phyloP scores from a whole-genome alignment of 169 alveolate species.

The Perkinsus olseni region DNA sequence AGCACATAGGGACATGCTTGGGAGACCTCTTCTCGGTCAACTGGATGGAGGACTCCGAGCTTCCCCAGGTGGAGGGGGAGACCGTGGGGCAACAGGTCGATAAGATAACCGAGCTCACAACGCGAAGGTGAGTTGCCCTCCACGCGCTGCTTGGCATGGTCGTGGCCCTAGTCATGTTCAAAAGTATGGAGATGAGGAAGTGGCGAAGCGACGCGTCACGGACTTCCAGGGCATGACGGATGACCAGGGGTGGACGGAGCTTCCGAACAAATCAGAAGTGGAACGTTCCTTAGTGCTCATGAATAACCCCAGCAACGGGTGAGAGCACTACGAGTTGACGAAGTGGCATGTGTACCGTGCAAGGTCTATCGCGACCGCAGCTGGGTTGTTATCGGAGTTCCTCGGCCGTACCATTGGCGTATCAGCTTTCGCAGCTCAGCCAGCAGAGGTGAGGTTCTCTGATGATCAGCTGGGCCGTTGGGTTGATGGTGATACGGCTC shows the following conservation, averaged over 20 bases:
- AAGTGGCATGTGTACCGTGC: neutral
- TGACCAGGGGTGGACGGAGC: neutral
- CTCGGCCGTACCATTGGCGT: neutral
- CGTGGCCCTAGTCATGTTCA: conserved; percentile 28
- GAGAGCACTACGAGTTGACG: no score
- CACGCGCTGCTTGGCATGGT: neutral
- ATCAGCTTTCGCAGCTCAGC: neutral
- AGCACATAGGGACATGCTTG: conserved; percentile 55
- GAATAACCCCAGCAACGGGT: no score
- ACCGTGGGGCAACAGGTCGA: conserved; percentile 53
- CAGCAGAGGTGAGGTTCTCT: neutral
- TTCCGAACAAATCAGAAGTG: neutral
- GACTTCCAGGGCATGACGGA: neutral
- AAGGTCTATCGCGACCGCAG: neutral
- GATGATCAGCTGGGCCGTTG: neutral
- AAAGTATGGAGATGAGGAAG: conserved; percentile 50
- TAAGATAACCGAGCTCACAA: conserved; percentile 30
- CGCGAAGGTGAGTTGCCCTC: conserved; percentile 16
- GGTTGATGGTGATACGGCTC: neutral
- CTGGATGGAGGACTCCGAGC: conserved; percentile 65
- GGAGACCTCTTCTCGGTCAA: conserved; percentile 37
- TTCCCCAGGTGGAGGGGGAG: conserved; percentile 27
- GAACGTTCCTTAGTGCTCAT: no score
- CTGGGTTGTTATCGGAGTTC: neutral
- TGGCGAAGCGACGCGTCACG: neutral